A percentile compares a stretch with the other conserved stretches of the same genome.
These are phyloP conservation scores for Trichoderma guizhouense DNA, from an alignment of 2,329 filamentous ascomycete genomes.

Conservation along the genomic window DNA sequence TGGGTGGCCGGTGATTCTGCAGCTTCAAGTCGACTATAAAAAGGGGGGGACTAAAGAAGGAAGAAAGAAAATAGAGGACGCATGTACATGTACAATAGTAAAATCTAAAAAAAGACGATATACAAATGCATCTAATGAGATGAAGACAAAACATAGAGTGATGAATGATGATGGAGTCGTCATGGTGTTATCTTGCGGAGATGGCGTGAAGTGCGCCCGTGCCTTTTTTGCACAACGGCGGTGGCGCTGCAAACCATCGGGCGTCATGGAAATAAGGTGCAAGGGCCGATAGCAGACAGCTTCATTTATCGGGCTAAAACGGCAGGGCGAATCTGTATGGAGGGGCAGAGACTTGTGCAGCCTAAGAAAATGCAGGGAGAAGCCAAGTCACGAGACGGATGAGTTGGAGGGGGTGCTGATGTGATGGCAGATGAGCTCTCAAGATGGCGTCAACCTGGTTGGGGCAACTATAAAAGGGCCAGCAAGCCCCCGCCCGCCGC, in stretches of 20 bases:
- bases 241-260: constrained; percentile 13
- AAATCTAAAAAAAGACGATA: constrained; percentile 4
- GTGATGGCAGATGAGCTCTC: not conserved
- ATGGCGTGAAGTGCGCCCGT: not conserved
- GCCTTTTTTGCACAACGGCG: not conserved
- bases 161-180: not conserved
- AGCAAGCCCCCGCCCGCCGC: not conserved
- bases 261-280: constrained; percentile 11
- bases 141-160: not conserved
- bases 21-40: constrained; percentile 35
- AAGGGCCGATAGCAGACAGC: not conserved
- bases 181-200: not conserved
- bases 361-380: constrained; percentile 14
- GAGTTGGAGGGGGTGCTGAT: constrained; percentile 8
- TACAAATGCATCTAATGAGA: not conserved
- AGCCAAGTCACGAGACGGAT: constrained; percentile 16
- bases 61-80: not conserved
- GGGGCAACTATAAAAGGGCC: constrained; percentile 20
- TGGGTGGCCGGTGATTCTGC: constrained; percentile 35
- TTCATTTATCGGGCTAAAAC: constrained; percentile 15
- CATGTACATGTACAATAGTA: constrained; percentile 6
- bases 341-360: constrained; percentile 14
- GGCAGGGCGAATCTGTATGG: not conserved
- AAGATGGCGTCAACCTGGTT: constrained; percentile 16
- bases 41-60: not conserved